phyloP scores from a whole-genome alignment of 2,329 filamentous ascomycete genomes.

The Cylindrodendrum hubeiense region DNA sequence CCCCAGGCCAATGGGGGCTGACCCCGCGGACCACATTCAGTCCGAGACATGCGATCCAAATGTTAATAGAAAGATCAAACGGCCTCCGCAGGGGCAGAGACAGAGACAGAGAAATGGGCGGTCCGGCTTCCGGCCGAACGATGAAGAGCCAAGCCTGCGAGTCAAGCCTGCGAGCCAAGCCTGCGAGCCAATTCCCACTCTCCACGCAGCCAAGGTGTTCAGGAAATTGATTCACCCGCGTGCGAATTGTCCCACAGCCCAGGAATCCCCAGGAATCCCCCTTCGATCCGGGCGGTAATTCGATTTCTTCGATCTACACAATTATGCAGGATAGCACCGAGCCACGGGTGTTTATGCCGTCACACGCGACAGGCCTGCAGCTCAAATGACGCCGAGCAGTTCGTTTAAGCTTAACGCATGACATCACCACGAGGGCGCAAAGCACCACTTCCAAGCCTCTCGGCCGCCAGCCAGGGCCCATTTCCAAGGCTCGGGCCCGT shows the following conservation, averaged over 20 bases:
- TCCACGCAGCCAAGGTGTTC: not conserved
- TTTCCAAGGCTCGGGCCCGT: not conserved
- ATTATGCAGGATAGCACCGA: slow-evolving; percentile 31
- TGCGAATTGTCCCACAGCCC: not conserved
- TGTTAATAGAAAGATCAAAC: no score
- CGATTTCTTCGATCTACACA: slow-evolving; percentile 6
- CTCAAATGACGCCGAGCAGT: slow-evolving; percentile 23
- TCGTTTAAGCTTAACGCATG: slow-evolving; percentile 42
- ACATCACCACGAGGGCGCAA: slow-evolving; percentile 35
- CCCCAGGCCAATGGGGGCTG: no score
- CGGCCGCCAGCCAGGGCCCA: not conserved
- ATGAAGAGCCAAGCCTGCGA: not conserved
- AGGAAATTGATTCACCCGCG: not conserved
- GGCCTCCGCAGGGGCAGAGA: not conserved
- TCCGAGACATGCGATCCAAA: no score
- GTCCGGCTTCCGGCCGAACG: not conserved
- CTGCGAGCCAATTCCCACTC: not conserved
- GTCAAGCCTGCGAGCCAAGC: not conserved
- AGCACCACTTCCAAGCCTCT: not conserved
- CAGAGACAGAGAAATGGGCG: not conserved
- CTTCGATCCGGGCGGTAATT: not conserved
- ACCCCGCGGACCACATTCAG: no score
- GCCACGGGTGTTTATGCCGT: slow-evolving; percentile 32
- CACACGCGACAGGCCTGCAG: slow-evolving; percentile 10
- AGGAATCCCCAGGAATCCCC: slow-evolving; percentile 9